A percentile compares a stretch with the other conserved stretches of the same genome.
Evolutionary conservation across 345 rosid genomes (phyloP).

Genomic region (Gossypium raimondii): DNA sequence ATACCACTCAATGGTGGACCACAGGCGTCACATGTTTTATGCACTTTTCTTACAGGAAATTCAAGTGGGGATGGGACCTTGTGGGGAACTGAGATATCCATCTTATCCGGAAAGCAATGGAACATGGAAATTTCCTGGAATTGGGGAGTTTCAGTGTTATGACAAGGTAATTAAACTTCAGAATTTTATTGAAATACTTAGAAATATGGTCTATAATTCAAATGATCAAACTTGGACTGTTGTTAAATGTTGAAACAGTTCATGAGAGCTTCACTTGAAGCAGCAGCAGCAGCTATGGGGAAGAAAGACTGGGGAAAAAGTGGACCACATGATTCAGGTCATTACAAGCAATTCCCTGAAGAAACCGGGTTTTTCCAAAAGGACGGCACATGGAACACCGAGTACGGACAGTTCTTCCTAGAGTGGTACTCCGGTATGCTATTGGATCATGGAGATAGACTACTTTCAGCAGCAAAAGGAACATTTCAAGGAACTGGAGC

Average conservation of each 20-base stretch:
- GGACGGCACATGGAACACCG: constrained; percentile 89
- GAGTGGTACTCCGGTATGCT: constrained; percentile 84
- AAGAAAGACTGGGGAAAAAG: constrained; percentile 67
- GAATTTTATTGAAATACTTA: not conserved
- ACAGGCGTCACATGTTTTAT: not conserved
- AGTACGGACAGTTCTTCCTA: constrained; percentile 83
- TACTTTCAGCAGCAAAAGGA: constrained; percentile 68
- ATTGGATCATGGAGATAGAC: constrained; percentile 70
- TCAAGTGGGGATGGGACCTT: constrained; percentile 98
- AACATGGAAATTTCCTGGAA: constrained; percentile 90
- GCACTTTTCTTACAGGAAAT: constrained; percentile 57
- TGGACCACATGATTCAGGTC: constrained; percentile 87
- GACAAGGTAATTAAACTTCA: constrained; percentile 57
- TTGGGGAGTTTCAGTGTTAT: constrained; percentile 96
- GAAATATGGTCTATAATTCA: not conserved
- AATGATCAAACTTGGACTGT: not conserved
- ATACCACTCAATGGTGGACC: not conserved
- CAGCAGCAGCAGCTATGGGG: constrained; percentile 64
- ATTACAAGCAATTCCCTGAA: constrained; percentile 79
- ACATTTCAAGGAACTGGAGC: constrained; percentile 64
- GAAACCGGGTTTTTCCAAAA: constrained; percentile 71
- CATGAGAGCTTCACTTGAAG: constrained; percentile 82
- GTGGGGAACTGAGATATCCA: constrained; percentile 92
- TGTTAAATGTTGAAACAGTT: constrained; percentile 49
- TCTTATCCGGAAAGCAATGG: constrained; percentile 95